Evolutionary conservation across 1,284 basidiomycete genomes (phyloP).

Genomic region (Cutaneotrichosporon sp.): DNA sequence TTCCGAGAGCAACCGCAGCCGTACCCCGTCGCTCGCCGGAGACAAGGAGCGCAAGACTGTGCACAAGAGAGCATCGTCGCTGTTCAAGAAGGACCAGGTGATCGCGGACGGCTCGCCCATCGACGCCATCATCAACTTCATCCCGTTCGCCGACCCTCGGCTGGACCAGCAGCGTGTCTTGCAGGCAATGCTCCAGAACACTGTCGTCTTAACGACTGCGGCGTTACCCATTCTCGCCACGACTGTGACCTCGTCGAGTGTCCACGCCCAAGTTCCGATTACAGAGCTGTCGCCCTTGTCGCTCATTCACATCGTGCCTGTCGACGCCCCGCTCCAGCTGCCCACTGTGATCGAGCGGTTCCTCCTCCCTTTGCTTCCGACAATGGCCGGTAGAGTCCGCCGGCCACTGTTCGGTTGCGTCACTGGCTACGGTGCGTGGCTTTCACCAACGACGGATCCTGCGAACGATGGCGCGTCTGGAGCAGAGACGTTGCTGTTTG

Average conservation of each 20-base stretch:
- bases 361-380: conserved; percentile 34
- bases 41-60: conserved; percentile 3
- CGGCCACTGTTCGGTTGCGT: conserved; percentile 30
- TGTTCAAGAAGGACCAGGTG: conserved; percentile 10
- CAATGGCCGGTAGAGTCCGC: conserved; percentile 18
- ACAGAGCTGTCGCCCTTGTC: conserved; percentile 27
- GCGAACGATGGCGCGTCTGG: conserved; percentile 20
- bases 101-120: conserved; percentile 25
- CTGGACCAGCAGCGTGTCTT: conserved; percentile 28
- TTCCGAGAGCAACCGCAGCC: conserved; percentile 1
- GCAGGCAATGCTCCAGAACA: conserved; percentile 43
- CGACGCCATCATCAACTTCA: conserved; percentile 46
- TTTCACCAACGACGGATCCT: conserved; percentile 22
- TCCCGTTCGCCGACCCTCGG: conserved; percentile 25
- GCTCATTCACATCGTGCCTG: conserved; percentile 41
- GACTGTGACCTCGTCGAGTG: conserved; percentile 13
- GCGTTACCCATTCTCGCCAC: conserved; percentile 33
- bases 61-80: conserved; percentile 13
- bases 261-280: not conserved
- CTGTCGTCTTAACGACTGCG: conserved; percentile 39
- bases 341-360: conserved; percentile 42
- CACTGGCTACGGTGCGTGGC: conserved; percentile 29
- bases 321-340: conserved; percentile 31
- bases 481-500: conserved; percentile 38
- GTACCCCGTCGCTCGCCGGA: not conserved